phyloP scores from a whole-genome alignment of 257 asterid genomes.

The Pogostemon cablin region DNA sequence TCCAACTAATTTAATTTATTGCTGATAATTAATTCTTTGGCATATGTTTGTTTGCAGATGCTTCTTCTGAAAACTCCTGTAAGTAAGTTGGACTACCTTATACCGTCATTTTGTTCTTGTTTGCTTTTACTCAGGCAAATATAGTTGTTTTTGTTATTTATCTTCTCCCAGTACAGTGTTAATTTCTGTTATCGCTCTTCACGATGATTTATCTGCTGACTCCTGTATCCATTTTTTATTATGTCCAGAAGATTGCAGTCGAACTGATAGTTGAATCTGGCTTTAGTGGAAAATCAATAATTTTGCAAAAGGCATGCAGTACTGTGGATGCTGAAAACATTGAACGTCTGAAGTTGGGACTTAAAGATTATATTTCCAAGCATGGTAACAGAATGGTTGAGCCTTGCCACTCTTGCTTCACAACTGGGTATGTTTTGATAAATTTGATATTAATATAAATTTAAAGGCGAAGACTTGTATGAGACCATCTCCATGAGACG shows the following conservation, averaged over 20 bases:
- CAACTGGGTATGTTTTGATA: conserved; percentile 53
- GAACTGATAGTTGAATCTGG: conserved; percentile 62
- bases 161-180: background rate
- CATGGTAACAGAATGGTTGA: conserved; percentile 57
- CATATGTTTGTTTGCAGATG: conserved; percentile 52
- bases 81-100: conserved; percentile 43
- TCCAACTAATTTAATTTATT: conserved; percentile 19
- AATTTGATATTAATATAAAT: conserved; percentile 11
- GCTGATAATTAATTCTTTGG: conserved; percentile 28
- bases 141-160: background rate
- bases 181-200: conserved; percentile 25
- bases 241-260: conserved; percentile 71
- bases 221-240: conserved; percentile 30
- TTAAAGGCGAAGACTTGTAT: no score
- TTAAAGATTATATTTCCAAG: conserved; percentile 69
- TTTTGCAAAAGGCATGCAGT: conserved; percentile 50
- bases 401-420: conserved; percentile 62
- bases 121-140: conserved; percentile 10
- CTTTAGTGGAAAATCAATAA: conserved; percentile 40
- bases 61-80: conserved; percentile 65
- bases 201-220: conserved; percentile 34
- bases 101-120: conserved; percentile 28
- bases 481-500: no score
- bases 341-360: conserved; percentile 61
- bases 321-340: conserved; percentile 46